Base-by-base conservation (phyloP, 73 alveolate genomes). In the Breviolum minutum region DNA sequence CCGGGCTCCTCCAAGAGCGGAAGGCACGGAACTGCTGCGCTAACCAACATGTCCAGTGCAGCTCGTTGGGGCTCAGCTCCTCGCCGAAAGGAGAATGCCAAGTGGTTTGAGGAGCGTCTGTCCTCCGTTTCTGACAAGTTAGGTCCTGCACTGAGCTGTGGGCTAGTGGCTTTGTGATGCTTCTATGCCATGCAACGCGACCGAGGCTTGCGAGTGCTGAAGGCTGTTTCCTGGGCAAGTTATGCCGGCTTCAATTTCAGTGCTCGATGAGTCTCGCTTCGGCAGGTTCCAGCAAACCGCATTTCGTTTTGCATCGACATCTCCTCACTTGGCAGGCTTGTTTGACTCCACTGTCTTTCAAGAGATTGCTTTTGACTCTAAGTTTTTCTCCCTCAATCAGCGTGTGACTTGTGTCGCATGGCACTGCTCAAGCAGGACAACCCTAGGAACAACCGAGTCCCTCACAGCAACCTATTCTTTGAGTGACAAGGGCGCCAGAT, bases 61-160 rank as follows among this genome's bases (percentile, higher is more conserved):
- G 30, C 70, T 40, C 8, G 16, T 32, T 20, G 27, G 64, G 63
- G 27, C 87, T 13, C 19, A 79, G 62, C 11, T 24, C 69, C 71
- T 16, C 6, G 60, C 22, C 61, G 48, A 22, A 62, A 88, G 96
- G 98, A 92, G 90, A 92, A 92, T 62, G 98, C 98, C 90, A 92
- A 92, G 90, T 92, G 98, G 98, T 92, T 92, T 61, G 98, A 92
- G 71, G 98, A 92, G 30, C 98, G 90, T 26, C 68, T 92, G 64
- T 8, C 90, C 7, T 48, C 98, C 17, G 98, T 60, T 22, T 92
- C 81, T 20, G 69, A 60, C 10, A 74, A 92, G 90, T 64, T 92
- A 89, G 98, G 98, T 22, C 81, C 24, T 54, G 80, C 30, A 61
- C 94, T 27, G 30, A 24, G 63, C 8, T 40, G 64, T 11, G 0